These are phyloP conservation scores for Candida smagusa DNA, from an alignment of 1,139 yeast species.

Conservation along the genomic window DNA sequence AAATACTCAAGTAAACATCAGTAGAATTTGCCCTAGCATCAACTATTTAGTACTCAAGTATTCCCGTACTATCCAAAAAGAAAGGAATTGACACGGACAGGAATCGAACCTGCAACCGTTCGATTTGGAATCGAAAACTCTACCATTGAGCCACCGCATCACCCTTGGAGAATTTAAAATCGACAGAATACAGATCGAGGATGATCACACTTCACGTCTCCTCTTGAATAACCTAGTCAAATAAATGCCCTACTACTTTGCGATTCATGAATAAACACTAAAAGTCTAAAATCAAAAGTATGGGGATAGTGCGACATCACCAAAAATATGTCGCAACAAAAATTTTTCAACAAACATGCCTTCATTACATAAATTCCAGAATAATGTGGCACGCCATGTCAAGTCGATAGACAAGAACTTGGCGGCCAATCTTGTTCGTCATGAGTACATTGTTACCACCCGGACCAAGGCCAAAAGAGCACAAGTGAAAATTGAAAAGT, in stretches of 20 bases:
- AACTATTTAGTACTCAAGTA: too few species aligned
- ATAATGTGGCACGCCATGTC: constrained; percentile 43
- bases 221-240: too few species aligned
- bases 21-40: too few species aligned
- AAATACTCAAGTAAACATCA: too few species aligned
- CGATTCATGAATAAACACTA: background rate
- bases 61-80: too few species aligned
- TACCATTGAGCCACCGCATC: constrained; percentile 88
- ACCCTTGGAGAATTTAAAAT: constrained; percentile 1
- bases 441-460: constrained; percentile 45
- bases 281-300: background rate
- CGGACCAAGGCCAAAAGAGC: constrained; percentile 47
- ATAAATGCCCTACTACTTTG: too few species aligned
- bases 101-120: constrained; percentile 47
- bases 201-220: too few species aligned
- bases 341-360: constrained; percentile 27
- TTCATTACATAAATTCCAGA: constrained; percentile 41
- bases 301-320: background rate
- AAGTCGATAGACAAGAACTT: constrained; percentile 47
- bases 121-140: constrained; percentile 87
- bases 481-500: constrained; percentile 41
- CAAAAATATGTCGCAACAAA: background rate
- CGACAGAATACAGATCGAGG: too few species aligned
- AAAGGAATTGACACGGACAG: constrained; percentile 25
- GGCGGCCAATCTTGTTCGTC: constrained; percentile 45